Conservation (phyloP, 148 eudicot species). For the Vaccinium macrocarpon region DNA sequence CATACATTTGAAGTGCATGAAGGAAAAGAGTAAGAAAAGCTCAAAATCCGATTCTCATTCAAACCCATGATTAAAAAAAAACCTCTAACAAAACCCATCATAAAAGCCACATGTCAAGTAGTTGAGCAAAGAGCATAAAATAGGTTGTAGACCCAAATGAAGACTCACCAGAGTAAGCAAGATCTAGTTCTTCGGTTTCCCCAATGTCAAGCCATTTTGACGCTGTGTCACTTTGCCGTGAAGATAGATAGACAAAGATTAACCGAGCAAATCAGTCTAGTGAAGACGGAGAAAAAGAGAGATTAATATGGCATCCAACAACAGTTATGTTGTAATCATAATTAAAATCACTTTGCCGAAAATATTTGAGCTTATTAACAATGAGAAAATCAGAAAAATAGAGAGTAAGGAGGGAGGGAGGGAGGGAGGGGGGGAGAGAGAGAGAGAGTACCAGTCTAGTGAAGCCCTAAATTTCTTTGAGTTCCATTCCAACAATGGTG, state of each 20-base stretch:
- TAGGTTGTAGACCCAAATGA: neutral
- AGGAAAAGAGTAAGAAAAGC: neutral
- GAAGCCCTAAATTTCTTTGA: no score
- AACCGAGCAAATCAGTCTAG: no score
- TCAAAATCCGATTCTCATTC: neutral
- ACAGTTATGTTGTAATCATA: no score
- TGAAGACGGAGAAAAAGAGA: no score
- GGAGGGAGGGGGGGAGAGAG: no score
- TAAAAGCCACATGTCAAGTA: neutral
- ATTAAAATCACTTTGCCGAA: no score
- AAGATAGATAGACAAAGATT: neutral
- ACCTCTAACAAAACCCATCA: neutral
- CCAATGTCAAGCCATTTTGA: constrained; percentile 1
- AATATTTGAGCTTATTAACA: no score
- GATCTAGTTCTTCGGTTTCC: neutral
- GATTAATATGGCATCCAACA: no score
- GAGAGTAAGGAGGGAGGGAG: no score
- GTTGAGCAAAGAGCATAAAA: neutral
- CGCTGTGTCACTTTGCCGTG: neutral
- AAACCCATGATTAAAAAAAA: constrained; percentile 2
- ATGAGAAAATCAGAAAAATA: no score
- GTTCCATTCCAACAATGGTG: no score
- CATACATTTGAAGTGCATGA: constrained; percentile 26
- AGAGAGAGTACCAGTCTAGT: no score
- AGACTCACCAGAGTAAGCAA: neutral